Percentiles rank a stretch among this genome's conserved stretches.
Evolutionary conservation across 768 basidiomycete genomes (phyloP).

Genomic region (Lentinula edodes): DNA sequence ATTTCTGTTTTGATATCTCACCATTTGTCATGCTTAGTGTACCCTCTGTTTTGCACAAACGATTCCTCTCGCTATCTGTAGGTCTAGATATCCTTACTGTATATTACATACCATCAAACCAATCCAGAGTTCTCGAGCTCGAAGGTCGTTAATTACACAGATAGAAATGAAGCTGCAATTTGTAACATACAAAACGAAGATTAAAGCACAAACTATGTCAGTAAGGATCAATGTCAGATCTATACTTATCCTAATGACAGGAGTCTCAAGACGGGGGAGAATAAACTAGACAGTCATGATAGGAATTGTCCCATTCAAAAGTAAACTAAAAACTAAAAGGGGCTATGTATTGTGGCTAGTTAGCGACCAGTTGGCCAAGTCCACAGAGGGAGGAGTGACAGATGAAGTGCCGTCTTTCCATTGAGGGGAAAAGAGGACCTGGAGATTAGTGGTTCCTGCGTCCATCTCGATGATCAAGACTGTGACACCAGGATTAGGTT

Average conservation of each 20-base stretch:
- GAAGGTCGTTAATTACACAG: neutral
- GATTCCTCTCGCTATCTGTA: neutral
- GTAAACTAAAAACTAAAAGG: neutral
- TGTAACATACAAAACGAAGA: neutral
- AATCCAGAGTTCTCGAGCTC: no score
- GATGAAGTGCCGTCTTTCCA: slow-evolving; percentile 57
- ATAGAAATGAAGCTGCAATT: neutral
- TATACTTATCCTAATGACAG: neutral
- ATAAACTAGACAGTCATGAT: neutral
- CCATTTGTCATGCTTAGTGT: neutral
- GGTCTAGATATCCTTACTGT: neutral
- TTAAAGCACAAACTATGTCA: slow-evolving; percentile 2
- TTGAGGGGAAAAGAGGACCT: slow-evolving; percentile 92
- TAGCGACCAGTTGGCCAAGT: slow-evolving; percentile 69
- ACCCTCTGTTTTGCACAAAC: neutral
- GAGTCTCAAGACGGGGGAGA: neutral
- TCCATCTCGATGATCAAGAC: slow-evolving; percentile 71
- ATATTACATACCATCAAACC: neutral
- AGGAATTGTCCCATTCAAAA: neutral
- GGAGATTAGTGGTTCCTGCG: slow-evolving; percentile 69
- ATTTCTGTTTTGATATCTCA: neutral
- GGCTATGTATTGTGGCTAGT: slow-evolving; percentile 64
- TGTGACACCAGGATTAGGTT: slow-evolving; percentile 70
- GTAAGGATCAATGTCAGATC: neutral
- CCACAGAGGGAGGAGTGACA: slow-evolving; percentile 67